A percentile compares a stretch with the other conserved stretches of the same genome.
phyloP scores from a whole-genome alignment of 2,329 filamentous ascomycete genomes.

The Onygenales sp. region DNA sequence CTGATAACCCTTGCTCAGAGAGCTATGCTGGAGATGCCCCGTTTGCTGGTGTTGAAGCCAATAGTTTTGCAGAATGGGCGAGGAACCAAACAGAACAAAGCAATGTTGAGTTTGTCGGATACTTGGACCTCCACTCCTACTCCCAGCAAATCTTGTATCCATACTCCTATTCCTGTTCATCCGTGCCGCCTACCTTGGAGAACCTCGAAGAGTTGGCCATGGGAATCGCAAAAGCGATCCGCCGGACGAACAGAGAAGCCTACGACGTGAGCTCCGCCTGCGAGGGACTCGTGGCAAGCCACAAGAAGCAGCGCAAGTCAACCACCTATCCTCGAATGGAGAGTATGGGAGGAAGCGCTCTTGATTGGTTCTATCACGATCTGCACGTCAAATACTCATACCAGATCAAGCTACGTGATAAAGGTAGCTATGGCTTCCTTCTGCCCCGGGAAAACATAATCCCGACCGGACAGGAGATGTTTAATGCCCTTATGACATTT shows the following conservation, averaged over 20 bases:
- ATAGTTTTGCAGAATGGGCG: conserved; percentile 69
- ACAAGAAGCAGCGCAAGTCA: conserved; percentile 18
- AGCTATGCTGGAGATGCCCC: conserved; percentile 75
- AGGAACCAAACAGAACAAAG: conserved; percentile 63
- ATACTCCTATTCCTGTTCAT: conserved; percentile 73
- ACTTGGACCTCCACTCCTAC: conserved; percentile 88
- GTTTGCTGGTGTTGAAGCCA: conserved; percentile 75
- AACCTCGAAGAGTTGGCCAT: conserved; percentile 84
- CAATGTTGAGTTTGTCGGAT: conserved; percentile 68
- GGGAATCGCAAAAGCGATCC: conserved; percentile 81
- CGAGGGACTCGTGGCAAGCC: conserved; percentile 56
- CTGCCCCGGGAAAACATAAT: conserved; percentile 79
- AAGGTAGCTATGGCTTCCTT: conserved; percentile 87
- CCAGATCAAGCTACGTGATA: conserved; percentile 87
- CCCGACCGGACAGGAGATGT: conserved; percentile 79
- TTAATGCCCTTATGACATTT: conserved; percentile 74
- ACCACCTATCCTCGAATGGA: conserved; percentile 50
- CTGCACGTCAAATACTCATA: conserved; percentile 75
- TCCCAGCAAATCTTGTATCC: conserved; percentile 92
- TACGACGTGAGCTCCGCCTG: conserved; percentile 79
- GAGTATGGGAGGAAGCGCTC: conserved; percentile 69
- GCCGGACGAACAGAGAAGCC: conserved; percentile 63
- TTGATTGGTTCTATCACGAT: conserved; percentile 95
- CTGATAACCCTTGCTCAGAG: conserved; percentile 79
- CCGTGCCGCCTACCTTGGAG: conserved; percentile 73